phyloP scores from a whole-genome alignment of 495 filamentous ascomycete species.

The Hapsidospora chrysogenum region DNA sequence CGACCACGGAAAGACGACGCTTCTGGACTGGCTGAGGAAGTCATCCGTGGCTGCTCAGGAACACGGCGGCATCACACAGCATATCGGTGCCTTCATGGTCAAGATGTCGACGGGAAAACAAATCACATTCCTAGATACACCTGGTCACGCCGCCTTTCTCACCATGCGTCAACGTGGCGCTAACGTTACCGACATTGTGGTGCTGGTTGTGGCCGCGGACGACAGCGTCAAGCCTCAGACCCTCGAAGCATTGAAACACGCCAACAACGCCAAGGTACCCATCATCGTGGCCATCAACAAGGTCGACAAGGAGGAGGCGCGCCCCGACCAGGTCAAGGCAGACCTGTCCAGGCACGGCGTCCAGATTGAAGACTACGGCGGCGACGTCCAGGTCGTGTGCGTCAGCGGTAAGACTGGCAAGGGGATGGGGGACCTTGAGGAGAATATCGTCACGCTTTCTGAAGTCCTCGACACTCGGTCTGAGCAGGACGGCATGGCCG shows the following conservation, averaged over 20 bases:
- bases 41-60: slow-evolving; percentile 81
- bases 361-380: slow-evolving; percentile 88
- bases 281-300: slow-evolving; percentile 99
- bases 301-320: slow-evolving; percentile 70
- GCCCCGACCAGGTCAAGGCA: slow-evolving; percentile 66
- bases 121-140: slow-evolving; percentile 95
- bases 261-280: slow-evolving; percentile 74
- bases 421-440: slow-evolving; percentile 85
- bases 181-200: slow-evolving; percentile 90
- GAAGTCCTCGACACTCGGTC: slow-evolving; percentile 85
- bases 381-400: slow-evolving; percentile 78
- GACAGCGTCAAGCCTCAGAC: slow-evolving; percentile 97
- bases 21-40: slow-evolving; percentile 86
- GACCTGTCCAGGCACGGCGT: slow-evolving; percentile 76
- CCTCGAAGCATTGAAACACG: slow-evolving; percentile 90
- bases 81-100: slow-evolving; percentile 98
- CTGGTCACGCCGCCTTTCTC: slow-evolving; percentile 89
- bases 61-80: slow-evolving; percentile 95
- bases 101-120: slow-evolving; percentile 66
- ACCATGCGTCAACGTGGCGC: slow-evolving; percentile 93
- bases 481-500: slow-evolving; percentile 55
- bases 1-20: slow-evolving; percentile 95
- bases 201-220: slow-evolving; percentile 92
- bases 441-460: slow-evolving; percentile 64
- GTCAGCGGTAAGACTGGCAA: slow-evolving; percentile 89